Conservation (phyloP, 345 rosid genomes). For the Cardamine chenopodiifolia region DNA sequence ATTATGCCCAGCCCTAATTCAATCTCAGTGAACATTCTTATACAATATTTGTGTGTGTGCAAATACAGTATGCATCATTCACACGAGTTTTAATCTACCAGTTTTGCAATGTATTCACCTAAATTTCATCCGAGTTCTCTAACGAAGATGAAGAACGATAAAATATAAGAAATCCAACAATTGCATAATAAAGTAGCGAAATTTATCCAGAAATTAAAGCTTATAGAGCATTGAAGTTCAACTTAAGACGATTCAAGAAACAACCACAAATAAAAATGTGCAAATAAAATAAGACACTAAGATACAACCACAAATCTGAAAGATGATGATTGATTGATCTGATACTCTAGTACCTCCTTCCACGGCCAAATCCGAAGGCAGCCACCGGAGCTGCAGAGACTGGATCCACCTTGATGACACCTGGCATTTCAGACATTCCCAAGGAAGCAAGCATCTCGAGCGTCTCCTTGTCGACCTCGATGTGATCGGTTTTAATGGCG, state of each 20-base stretch:
- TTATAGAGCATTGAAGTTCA: slow-evolving; percentile 1
- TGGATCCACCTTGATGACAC: slow-evolving; percentile 52
- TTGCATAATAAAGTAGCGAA: neutral
- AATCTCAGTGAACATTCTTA: neutral
- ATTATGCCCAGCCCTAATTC: no score
- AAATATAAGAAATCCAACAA: neutral
- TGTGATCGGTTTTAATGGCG: slow-evolving; percentile 62
- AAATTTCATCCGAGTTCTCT: neutral
- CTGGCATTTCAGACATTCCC: slow-evolving; percentile 57
- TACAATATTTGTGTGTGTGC: neutral
- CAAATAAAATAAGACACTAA: neutral
- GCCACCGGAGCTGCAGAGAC: slow-evolving; percentile 30
- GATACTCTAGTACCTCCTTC: slow-evolving; percentile 46
- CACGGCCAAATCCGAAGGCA: slow-evolving; percentile 42
- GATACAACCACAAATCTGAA: neutral
- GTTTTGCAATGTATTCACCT: neutral
- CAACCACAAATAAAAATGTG: slow-evolving; percentile 16
- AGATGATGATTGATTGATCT: neutral
- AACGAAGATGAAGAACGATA: neutral
- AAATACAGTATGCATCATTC: slow-evolving; percentile 12
- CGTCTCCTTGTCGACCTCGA: slow-evolving; percentile 71
- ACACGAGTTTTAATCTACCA: neutral
- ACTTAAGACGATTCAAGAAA: slow-evolving; percentile 9
- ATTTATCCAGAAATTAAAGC: slow-evolving; percentile 20
- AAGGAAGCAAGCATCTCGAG: slow-evolving; percentile 67